phyloP scores from a whole-genome alignment of 2,329 filamentous ascomycete genomes.

The Phyllosticta paracitricarpa region DNA sequence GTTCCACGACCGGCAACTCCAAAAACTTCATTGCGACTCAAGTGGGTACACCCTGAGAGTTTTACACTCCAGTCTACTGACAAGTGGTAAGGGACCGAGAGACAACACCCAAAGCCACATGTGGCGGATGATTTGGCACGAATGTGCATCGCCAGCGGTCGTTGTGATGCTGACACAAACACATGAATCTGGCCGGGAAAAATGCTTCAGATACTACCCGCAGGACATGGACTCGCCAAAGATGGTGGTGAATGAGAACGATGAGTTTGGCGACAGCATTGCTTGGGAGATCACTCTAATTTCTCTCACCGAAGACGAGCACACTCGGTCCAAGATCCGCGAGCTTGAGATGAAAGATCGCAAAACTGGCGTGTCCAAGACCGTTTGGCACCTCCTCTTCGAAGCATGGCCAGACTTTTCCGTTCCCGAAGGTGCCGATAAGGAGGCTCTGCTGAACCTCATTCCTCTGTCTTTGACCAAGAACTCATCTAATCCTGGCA shows the following conservation, averaged over 20 bases:
- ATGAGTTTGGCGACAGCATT: constrained; percentile 57
- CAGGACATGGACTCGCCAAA: constrained; percentile 26
- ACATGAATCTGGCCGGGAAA: constrained; percentile 64
- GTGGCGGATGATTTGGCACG: constrained; percentile 92
- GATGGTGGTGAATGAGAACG: constrained; percentile 49
- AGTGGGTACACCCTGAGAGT: constrained; percentile 22
- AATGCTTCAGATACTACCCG: constrained; percentile 87
- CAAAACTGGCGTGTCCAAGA: constrained; percentile 43
- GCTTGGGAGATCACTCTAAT: constrained; percentile 57
- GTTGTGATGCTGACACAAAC: constrained; percentile 94
- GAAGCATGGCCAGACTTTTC: constrained; percentile 84
- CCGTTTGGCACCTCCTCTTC: constrained; percentile 78
- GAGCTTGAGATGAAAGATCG: constrained; percentile 48
- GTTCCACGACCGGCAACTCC: constrained; percentile 29
- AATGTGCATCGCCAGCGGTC: constrained; percentile 59
- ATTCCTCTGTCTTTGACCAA: constrained; percentile 57
- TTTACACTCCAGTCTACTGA: neutral
- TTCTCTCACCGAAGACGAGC: constrained; percentile 44
- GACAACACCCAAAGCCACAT: constrained; percentile 65
- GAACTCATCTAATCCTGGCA: constrained; percentile 5
- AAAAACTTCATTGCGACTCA: constrained; percentile 82
- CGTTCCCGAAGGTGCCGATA: constrained; percentile 60
- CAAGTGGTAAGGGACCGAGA: constrained; percentile 58
- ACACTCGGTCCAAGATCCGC: constrained; percentile 58
- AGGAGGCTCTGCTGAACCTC: constrained; percentile 57